These are phyloP conservation scores for Penicillium alfredii DNA, from an alignment of 495 filamentous ascomycete genomes.

Conservation along the genomic window DNA sequence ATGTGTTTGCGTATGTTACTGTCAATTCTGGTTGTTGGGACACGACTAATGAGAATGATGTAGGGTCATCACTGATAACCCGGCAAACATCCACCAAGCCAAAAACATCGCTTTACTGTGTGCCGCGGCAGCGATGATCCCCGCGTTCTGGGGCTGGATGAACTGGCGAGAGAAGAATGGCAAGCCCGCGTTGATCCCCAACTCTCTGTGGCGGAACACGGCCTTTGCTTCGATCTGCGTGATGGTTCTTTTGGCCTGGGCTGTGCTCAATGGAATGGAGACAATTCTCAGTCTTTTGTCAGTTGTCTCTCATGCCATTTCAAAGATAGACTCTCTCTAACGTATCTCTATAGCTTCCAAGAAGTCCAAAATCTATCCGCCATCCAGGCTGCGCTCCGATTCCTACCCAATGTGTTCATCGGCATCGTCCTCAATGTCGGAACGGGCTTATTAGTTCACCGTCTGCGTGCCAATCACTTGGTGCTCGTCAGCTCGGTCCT, in stretches of 20 bases:
- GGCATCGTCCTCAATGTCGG: conserved; percentile 47
- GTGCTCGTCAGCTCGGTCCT: conserved; percentile 39
- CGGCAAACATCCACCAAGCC: conserved; percentile 28
- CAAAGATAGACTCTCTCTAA: not conserved
- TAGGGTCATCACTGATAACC: conserved; percentile 35
- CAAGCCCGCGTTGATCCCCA: conserved; percentile 49
- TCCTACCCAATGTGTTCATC: conserved; percentile 48
- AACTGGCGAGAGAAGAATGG: conserved; percentile 31
- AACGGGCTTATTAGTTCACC: conserved; percentile 48
- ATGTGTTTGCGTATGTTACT: conserved; percentile 37
- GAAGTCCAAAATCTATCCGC: conserved; percentile 40
- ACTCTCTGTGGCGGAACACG: conserved; percentile 46
- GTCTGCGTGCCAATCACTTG: conserved; percentile 39
- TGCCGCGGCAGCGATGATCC: conserved; percentile 31
- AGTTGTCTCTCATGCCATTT: not conserved
- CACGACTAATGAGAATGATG: not conserved
- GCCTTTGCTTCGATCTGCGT: conserved; percentile 46
- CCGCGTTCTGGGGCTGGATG: conserved; percentile 45
- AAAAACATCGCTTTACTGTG: conserved; percentile 37
- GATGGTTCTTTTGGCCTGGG: conserved; percentile 46
- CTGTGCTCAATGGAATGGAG: conserved; percentile 45
- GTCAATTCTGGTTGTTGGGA: not conserved
- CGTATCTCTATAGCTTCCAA: conserved; percentile 33
- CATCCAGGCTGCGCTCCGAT: conserved; percentile 45
- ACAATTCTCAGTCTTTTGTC: conserved; percentile 47